Evolutionary conservation across 768 basidiomycete genomes (phyloP), one percentile per base, ranked within the genome.

Genomic region (Gloeostereum incarnatum): DNA sequence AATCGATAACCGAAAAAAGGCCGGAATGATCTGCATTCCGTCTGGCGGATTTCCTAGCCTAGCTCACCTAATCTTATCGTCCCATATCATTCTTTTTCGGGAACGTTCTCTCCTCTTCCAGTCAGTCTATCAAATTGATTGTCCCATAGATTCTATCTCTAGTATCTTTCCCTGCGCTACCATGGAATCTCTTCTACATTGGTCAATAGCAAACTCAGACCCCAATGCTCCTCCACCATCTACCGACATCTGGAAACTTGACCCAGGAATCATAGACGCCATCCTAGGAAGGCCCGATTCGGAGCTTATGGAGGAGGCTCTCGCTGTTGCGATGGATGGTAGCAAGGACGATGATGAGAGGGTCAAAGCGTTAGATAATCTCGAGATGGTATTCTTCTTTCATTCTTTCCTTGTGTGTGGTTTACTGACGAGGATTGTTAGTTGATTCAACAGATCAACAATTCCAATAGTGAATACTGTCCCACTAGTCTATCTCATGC

Each of bases 391-490:
- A 36, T 54, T n/a, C n/a, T 10, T 29, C 22, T 35, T 22, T 35
- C 18, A 30, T 24, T 11, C 6, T 5, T 6, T 42, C 20, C 20
- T n/a, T n/a, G n/a, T n/a, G n/a, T n/a, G n/a, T n/a, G n/a, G n/a
- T n/a, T n/a, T n/a, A n/a, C n/a, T n/a, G n/a, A n/a, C n/a, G n/a
- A 25, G 7, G n/a, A 17, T 20, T 33, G 34, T 19, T 47, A 92
- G 90, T 65, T 93, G 20, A 68, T 93, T 39, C 88, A 94, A 56
- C 74, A 74, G 27, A 88, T 94, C 38, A 91, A 94, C 50, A 94
- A 94, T 55, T 90, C 91, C 0, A 93, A 90, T 52, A 74, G 90
- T 81, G 33, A 11, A 21, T 54, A 41, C 18, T 6, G 21, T 11
- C 13, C 29, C 44, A 13, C 13, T 17, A 35, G 24, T 14, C 22